Conservation (phyloP, 306 rosid genomes). For the Boehmeria nivea region DNA sequence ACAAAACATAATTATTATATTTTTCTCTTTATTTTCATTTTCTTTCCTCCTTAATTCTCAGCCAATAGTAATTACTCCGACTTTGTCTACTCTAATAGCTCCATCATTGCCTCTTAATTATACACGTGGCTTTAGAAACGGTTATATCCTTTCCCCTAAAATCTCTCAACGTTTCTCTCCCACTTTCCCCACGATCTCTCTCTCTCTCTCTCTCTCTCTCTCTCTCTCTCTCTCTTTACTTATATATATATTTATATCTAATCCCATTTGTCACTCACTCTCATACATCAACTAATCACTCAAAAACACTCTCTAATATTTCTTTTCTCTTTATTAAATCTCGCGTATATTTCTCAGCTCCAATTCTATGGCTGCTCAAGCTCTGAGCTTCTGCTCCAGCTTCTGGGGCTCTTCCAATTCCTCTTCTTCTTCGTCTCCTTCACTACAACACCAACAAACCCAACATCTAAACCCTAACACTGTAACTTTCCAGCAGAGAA, state of each 20-base stretch:
- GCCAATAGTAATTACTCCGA: no score
- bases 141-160: not conserved
- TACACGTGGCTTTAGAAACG: not conserved
- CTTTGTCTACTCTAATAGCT: no score
- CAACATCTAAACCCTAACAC: not conserved
- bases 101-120: no score
- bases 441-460: not conserved
- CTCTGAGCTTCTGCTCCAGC: constrained; percentile 19
- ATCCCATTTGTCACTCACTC: not conserved
- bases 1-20: no score
- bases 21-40: no score
- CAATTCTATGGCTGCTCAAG: not conserved
- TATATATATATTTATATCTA: not conserved
- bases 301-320: not conserved
- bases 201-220: not conserved
- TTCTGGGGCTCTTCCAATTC: not conserved
- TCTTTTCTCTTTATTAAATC: no score
- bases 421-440: not conserved
- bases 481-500: not conserved
- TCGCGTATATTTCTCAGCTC: no score
- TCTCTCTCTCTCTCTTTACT: not conserved
- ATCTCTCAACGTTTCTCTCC: no score
- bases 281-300: not conserved
- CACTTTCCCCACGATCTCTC: not conserved
- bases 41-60: no score